These are phyloP conservation scores for Termitomyces sp. DNA, from an alignment of 768 basidiomycete species.

Conservation along the genomic window DNA sequence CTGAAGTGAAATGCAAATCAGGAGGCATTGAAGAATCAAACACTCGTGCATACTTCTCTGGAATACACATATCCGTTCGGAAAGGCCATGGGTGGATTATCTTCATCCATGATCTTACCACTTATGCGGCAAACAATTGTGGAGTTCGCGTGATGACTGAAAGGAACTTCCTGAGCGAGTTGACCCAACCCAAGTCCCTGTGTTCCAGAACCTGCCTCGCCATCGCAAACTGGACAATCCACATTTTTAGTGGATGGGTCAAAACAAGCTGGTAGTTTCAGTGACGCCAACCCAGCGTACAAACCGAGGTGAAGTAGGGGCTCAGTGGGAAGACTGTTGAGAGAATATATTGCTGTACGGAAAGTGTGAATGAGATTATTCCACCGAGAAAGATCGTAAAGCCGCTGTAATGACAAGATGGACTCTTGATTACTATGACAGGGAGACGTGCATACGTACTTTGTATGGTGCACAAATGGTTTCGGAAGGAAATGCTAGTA, in stretches of 20 bases:
- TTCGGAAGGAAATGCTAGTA: constrained; percentile 70
- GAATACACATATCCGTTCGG: constrained; percentile 92
- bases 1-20: constrained; percentile 34
- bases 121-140: constrained; percentile 91
- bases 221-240: constrained; percentile 90
- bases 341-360: constrained; percentile 78
- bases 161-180: constrained; percentile 83
- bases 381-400: constrained; percentile 86
- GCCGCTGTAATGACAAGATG: constrained; percentile 42
- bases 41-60: constrained; percentile 58
- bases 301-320: constrained; percentile 84
- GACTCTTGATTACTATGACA: background rate
- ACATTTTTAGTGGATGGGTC: constrained; percentile 58
- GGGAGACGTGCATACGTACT: constrained; percentile 34
- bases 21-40: constrained; percentile 3
- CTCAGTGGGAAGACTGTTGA: constrained; percentile 85
- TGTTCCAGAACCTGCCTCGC: constrained; percentile 31
- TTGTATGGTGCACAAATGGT: constrained; percentile 79
- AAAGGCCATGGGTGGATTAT: constrained; percentile 90
- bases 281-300: constrained; percentile 85
- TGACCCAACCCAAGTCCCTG: constrained; percentile 54
- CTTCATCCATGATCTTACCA: constrained; percentile 92
- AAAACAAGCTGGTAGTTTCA: constrained; percentile 87
- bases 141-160: constrained; percentile 91
- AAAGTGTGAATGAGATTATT: constrained; percentile 66